Conservation (phyloP, 257 asterid species). For the Buddleja alternifolia region DNA sequence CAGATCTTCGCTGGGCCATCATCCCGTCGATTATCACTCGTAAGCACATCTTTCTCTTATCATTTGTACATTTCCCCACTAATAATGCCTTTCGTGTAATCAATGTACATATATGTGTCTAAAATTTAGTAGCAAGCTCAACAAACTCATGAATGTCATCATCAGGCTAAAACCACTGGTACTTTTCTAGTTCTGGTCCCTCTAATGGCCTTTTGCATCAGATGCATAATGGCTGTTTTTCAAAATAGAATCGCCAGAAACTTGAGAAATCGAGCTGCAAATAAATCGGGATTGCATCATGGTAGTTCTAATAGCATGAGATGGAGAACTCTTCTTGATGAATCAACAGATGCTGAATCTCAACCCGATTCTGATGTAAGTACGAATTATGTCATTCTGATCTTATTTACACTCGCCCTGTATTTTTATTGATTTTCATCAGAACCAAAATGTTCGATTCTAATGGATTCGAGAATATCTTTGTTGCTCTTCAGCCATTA, state of each 20-base stretch:
- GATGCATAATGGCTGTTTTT: conserved; percentile 51
- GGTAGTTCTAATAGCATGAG: conserved; percentile 40
- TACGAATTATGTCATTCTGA: conserved; percentile 8
- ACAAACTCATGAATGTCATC: conserved; percentile 33
- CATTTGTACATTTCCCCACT: background rate
- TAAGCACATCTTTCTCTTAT: conserved; percentile 22
- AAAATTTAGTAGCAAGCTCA: conserved; percentile 37
- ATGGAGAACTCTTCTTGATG: conserved; percentile 64
- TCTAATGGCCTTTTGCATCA: conserved; percentile 64
- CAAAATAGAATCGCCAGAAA: conserved; percentile 36
- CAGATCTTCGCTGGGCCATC: conserved; percentile 27
- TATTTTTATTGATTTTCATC: background rate
- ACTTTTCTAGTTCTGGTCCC: conserved; percentile 67
- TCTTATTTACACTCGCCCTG: no score
- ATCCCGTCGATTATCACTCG: conserved; percentile 29
- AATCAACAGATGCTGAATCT: conserved; percentile 41
- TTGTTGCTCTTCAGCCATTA: conserved; percentile 35
- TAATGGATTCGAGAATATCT: background rate
- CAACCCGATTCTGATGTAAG: conserved; percentile 57
- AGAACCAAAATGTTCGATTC: background rate
- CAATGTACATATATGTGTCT: conserved; percentile 4
- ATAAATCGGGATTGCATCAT: conserved; percentile 27
- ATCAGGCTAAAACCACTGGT: conserved; percentile 61
- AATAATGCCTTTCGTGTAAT: background rate
- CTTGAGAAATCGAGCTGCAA: conserved; percentile 35